These are phyloP conservation scores for Talaromyces piceae DNA, from an alignment of 2,329 filamentous ascomycete genomes.

Conservation along the genomic window DNA sequence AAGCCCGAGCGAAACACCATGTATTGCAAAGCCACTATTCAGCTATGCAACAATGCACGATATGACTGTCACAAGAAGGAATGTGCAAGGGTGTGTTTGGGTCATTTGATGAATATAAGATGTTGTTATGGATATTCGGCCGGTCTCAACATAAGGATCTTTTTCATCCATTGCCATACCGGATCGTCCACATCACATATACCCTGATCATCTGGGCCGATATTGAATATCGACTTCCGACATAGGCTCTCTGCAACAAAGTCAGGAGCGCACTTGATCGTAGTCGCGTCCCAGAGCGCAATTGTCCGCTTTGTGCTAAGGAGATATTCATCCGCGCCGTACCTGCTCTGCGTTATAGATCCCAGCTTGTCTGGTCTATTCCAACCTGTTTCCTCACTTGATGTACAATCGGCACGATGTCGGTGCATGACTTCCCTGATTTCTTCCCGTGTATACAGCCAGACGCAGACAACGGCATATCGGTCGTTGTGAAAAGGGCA, in stretches of 20 bases:
- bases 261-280: not conserved
- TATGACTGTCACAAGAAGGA: too few relatives aligned
- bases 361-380: not conserved
- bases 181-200: conserved; percentile 7
- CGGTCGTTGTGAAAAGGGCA: conserved; percentile 5
- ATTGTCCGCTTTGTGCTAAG: conserved; percentile 8
- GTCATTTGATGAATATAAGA: not conserved
- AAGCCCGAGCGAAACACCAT: too few relatives aligned
- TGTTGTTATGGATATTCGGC: not conserved
- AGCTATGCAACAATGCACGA: too few relatives aligned
- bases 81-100: too few relatives aligned
- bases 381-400: not conserved
- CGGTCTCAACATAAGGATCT: conserved; percentile 3
- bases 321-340: conserved; percentile 5
- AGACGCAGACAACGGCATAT: conserved; percentile 7
- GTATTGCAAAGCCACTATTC: too few relatives aligned
- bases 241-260: conserved; percentile 1
- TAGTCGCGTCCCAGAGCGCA: conserved; percentile 3
- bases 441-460: conserved; percentile 6
- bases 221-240: conserved; percentile 2
- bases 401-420: not conserved
- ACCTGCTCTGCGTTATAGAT: not conserved
- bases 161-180: conserved; percentile 4
- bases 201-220: not conserved
- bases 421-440: conserved; percentile 2